Conservation (phyloP, 2,329 filamentous ascomycete genomes). For the Cladosporium colombiae region DNA sequence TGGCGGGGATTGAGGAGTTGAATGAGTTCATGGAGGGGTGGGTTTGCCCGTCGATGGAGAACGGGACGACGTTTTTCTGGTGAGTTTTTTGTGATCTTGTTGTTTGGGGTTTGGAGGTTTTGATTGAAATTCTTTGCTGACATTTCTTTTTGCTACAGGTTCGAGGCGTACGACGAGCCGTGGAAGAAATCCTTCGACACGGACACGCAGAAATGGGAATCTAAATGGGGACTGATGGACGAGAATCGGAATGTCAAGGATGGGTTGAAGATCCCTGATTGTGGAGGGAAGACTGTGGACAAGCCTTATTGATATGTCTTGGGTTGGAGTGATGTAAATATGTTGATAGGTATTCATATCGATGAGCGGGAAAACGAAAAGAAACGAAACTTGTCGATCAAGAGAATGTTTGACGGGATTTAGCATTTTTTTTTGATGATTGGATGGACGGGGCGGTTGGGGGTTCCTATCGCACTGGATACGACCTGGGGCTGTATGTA, state of each 20-base stretch:
- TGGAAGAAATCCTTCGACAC: constrained; percentile 83
- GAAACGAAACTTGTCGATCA: no score
- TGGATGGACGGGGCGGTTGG: no score
- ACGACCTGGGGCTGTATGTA: not conserved
- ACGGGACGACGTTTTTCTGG: constrained; percentile 94
- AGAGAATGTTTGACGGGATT: not conserved
- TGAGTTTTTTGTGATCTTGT: constrained; percentile 44
- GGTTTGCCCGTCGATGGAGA: constrained; percentile 76
- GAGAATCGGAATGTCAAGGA: constrained; percentile 79
- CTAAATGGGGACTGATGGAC: constrained; percentile 93
- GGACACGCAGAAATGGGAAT: constrained; percentile 70
- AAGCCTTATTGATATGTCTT: constrained; percentile 23
- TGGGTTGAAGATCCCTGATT: constrained; percentile 84
- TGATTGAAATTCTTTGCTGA: not conserved
- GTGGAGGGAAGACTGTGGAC: constrained; percentile 66
- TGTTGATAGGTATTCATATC: not conserved
- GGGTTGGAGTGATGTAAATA: not conserved
- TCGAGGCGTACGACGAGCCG: constrained; percentile 93
- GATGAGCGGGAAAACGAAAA: no score
- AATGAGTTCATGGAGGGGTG: constrained; percentile 85
- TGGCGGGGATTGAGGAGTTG: constrained; percentile 77
- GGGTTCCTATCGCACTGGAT: no score
- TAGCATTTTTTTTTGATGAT: not conserved
- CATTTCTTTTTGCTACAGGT: constrained; percentile 48
- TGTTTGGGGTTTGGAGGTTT: no score